Evolutionary conservation across 1,139 yeast genomes (phyloP).

Genomic region (Hyphopichia fennica): DNA sequence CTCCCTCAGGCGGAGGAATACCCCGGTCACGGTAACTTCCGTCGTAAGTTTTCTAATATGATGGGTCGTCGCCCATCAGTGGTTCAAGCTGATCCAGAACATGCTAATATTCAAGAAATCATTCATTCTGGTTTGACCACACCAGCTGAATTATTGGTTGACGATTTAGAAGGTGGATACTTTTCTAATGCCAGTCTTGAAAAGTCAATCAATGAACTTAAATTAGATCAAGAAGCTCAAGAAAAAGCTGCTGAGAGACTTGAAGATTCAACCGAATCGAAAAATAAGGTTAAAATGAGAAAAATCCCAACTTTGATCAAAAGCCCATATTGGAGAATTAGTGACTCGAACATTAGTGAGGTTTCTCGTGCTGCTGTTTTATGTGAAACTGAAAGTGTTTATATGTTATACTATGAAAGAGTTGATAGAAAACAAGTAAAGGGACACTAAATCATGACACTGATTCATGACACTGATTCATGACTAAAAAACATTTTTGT

Average conservation of each 20-base stretch:
- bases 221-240: conserved; percentile 2
- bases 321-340: conserved; percentile 82
- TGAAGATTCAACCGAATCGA: conserved; percentile 9
- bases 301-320: conserved; percentile 55
- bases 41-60: conserved; percentile 38
- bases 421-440: conserved; percentile 30
- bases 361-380: conserved; percentile 60
- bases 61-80: conserved; percentile 49
- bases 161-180: conserved; percentile 27
- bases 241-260: conserved; percentile 3
- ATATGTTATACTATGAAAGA: conserved; percentile 79
- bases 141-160: conserved; percentile 45
- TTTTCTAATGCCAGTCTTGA: conserved; percentile 14
- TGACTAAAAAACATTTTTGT: too few species aligned
- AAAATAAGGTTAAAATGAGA: conserved; percentile 38
- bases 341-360: conserved; percentile 72
- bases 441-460: conserved; percentile 3
- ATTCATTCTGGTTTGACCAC: conserved; percentile 42
- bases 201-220: conserved; percentile 2
- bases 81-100: conserved; percentile 39
- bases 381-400: conserved; percentile 70
- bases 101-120: conserved; percentile 39
- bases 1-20: conserved; percentile 15
- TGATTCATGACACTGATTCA: too few species aligned
- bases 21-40: conserved; percentile 26